These are phyloP conservation scores for Talaromyces sp. DNA, from an alignment of 2,329 filamentous ascomycete genomes.

Conservation along the genomic window DNA sequence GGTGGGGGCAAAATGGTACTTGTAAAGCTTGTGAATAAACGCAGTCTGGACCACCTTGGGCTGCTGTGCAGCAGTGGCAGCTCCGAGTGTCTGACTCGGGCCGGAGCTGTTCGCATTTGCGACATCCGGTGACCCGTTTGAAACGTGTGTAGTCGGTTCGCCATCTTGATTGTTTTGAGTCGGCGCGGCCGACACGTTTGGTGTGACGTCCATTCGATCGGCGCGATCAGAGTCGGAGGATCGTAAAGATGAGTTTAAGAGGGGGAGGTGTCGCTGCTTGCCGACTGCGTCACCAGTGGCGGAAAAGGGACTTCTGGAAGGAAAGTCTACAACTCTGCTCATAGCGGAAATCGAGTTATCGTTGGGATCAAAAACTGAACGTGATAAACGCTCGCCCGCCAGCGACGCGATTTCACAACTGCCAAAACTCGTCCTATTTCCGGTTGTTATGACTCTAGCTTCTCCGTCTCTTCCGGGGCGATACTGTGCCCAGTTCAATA, in stretches of 20 bases:
- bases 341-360: conserved; percentile 18
- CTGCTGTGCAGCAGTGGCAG: conserved; percentile 63
- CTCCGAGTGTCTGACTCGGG: conserved; percentile 32
- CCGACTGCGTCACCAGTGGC: conserved; percentile 34
- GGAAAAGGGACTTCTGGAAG: conserved; percentile 42
- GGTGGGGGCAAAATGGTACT: conserved; percentile 52
- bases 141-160: conserved; percentile 37
- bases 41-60: conserved; percentile 98
- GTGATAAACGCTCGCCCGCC: background rate
- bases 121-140: conserved; percentile 28
- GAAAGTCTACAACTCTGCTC: conserved; percentile 36
- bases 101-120: conserved; percentile 18
- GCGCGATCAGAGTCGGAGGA: conserved; percentile 39
- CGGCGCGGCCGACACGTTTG: conserved; percentile 42
- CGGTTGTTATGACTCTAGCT: background rate
- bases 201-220: conserved; percentile 53
- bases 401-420: background rate
- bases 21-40: conserved; percentile 98
- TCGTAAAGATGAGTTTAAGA: conserved; percentile 43
- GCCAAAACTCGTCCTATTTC: background rate
- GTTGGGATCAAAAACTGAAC: background rate
- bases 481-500: background rate
- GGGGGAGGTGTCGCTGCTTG: conserved; percentile 47
- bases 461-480: background rate
- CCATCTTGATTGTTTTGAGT: conserved; percentile 45